Percentiles rank a stretch among this genome's conserved stretches.
Conservation (phyloP, 2,329 filamentous ascomycete species). For the Colletotrichum truncatum region DNA sequence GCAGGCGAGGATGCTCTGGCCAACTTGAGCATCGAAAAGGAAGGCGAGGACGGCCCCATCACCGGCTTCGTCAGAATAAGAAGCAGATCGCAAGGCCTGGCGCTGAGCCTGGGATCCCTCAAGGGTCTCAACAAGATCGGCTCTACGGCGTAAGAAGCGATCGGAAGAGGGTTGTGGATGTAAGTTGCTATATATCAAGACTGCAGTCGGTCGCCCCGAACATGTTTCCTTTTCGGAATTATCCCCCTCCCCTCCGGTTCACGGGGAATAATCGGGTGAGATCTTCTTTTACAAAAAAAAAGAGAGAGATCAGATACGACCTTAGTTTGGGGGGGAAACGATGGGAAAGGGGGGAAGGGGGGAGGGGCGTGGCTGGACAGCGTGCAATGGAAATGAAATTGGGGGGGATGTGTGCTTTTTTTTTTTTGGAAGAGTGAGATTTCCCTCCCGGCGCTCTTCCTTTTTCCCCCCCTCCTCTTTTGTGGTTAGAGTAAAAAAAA, state of each 20-base stretch:
- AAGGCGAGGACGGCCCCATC: constrained; percentile 92
- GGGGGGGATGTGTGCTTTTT: background rate
- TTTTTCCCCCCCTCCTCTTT: background rate
- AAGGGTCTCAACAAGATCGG: constrained; percentile 92
- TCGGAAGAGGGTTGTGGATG: background rate
- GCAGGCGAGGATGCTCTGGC: constrained; percentile 96
- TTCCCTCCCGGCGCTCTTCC: background rate
- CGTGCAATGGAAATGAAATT: constrained; percentile 19
- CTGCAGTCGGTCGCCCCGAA: constrained; percentile 9
- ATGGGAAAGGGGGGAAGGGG: background rate
- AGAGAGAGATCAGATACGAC: background rate
- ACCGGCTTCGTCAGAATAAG: constrained; percentile 98
- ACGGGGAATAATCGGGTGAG: constrained; percentile 18
- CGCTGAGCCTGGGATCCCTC: constrained; percentile 90
- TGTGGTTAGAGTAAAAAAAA: constrained; percentile 31
- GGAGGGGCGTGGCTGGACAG: constrained; percentile 8
- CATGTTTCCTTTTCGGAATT: background rate
- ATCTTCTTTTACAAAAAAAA: background rate
- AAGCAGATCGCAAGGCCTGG: constrained; percentile 94
- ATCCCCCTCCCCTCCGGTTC: background rate
- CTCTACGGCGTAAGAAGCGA: constrained; percentile 43
- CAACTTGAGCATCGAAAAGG: constrained; percentile 97
- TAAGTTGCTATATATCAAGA: constrained; percentile 23
- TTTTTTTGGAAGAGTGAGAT: background rate
- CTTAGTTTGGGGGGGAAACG: background rate